A percentile compares a stretch with the other conserved stretches of the same genome.
These are phyloP conservation scores for Plasmodium malariae DNA, from an alignment of 169 alveolate genomes.

Conservation along the genomic window DNA sequence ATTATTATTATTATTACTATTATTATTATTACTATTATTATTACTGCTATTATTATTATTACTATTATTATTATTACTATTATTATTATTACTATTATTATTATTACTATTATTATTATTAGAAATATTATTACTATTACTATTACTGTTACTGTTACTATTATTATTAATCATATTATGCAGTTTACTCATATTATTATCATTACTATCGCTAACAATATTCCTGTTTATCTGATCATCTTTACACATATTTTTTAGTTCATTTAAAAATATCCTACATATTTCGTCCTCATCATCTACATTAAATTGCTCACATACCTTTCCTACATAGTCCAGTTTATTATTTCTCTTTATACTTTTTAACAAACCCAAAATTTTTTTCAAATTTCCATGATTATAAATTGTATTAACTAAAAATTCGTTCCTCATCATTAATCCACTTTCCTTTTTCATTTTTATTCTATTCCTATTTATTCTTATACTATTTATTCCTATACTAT, in stretches of 20 bases:
- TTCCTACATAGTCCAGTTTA: slow-evolving; percentile 19
- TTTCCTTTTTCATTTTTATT: too few species aligned
- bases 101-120: not conserved
- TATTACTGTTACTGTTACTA: slow-evolving; percentile 3
- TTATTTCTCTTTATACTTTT: slow-evolving; percentile 52
- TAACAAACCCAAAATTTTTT: slow-evolving; percentile 38
- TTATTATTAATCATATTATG: slow-evolving; percentile 12
- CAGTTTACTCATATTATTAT: not conserved
- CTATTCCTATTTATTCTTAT: too few species aligned
- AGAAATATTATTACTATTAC: slow-evolving; percentile 2
- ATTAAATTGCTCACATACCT: slow-evolving; percentile 34
- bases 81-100: too few species aligned
- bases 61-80: not conserved
- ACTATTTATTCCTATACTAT: too few species aligned
- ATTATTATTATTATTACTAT: slow-evolving; percentile 1
- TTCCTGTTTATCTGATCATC: not conserved
- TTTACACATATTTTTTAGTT: slow-evolving; percentile 14
- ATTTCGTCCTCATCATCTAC: slow-evolving; percentile 58
- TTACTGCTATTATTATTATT: not conserved
- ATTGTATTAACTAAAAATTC: slow-evolving; percentile 58
- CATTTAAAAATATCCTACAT: slow-evolving; percentile 25
- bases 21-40: slow-evolving; percentile 17
- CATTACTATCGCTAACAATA: too few species aligned
- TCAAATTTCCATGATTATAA: slow-evolving; percentile 65
- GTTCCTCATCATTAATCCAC: slow-evolving; percentile 43